Evolutionary conservation across 1,139 yeast genomes (phyloP), one percentile per base, ranked within the genome.

Genomic region (Yamadazyma oceani): DNA sequence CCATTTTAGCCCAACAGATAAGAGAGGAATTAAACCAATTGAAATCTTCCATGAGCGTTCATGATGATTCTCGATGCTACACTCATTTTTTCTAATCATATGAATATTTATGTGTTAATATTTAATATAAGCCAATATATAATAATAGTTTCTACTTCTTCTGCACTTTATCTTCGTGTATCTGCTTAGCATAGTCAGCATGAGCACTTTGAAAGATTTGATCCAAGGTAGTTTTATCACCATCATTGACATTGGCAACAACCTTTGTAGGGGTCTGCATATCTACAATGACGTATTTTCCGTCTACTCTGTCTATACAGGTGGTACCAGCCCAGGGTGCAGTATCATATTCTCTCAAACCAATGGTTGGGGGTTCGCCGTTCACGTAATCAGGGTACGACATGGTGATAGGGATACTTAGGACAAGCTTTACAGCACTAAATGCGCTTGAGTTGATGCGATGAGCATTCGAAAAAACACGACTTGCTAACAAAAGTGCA

Each of bases 1-100:
- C 97, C 4, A 69, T 76, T 38, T 67, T 90, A 57, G 97, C 97
- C 0, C 92, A 86, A 60, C 82, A 81, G 62, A 88, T 92, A 54
- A 85, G 82, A 63, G 88, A 85, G 35, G 97, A 92, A 60, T 69
- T 92, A 57, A 90, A 92, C 60, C 73, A 73, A 41, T 65, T 88
- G 54, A 86, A 86, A 62, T 72, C 80, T 39, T 80, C 78, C 47
- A 90, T 90, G 98, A 82, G 75, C 25, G 75, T 90, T 33, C 97
- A 90, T 58, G 81, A 77, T 35, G 80, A 76, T 17, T 86, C 95
- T 3, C 71, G 77, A 48, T 81, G 88, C 50, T 81, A 84, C 62
- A 90, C 97, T 3, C 96, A 89, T 57, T 90, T 84, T 60, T 83
- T 82, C 50, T 86, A 66, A 39, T 26, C n/a, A 6, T 24, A 24